Evolutionary conservation across 2,329 filamentous ascomycete species (phyloP).

Genomic region (Pseudodiploospora longispora): DNA sequence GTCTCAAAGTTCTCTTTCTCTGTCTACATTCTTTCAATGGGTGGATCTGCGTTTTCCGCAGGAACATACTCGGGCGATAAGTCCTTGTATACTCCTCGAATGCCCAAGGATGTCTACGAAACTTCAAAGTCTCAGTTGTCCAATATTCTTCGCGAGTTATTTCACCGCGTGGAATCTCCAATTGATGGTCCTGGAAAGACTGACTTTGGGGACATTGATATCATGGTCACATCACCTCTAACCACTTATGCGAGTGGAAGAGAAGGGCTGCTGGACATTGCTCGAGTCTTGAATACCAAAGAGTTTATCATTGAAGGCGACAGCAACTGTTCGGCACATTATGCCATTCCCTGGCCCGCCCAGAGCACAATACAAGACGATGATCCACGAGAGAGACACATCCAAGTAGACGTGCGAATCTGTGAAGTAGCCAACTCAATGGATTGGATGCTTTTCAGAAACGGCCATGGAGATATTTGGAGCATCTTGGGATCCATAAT

Average conservation of each 20-base stretch:
- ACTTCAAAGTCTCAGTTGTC: slow-evolving; percentile 39
- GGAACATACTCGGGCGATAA: slow-evolving; percentile 23
- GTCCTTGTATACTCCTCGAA: slow-evolving; percentile 55
- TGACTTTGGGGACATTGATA: slow-evolving; percentile 66
- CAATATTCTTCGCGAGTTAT: slow-evolving; percentile 41
- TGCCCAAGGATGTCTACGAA: slow-evolving; percentile 51
- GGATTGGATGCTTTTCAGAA: slow-evolving; percentile 59
- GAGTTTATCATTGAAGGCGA: not conserved
- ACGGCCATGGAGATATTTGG: slow-evolving; percentile 65
- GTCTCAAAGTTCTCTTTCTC: too few relatives aligned
- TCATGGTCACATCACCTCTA: slow-evolving; percentile 44
- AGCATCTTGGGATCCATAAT: slow-evolving; percentile 57
- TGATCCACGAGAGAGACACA: slow-evolving; percentile 23
- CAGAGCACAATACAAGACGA: not conserved
- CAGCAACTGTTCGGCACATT: slow-evolving; percentile 26
- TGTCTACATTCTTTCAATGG: slow-evolving; percentile 40
- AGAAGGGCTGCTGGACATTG: not conserved
- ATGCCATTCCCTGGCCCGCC: slow-evolving; percentile 50
- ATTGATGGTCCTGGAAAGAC: slow-evolving; percentile 62
- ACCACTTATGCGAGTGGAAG: not conserved
- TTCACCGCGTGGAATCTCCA: slow-evolving; percentile 47
- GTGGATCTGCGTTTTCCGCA: slow-evolving; percentile 50
- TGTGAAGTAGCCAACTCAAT: slow-evolving; percentile 34
- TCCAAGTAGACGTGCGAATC: slow-evolving; percentile 64
- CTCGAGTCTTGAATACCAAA: not conserved